These are phyloP conservation scores for Blastomyces percursus DNA, from an alignment of 2,329 filamentous ascomycete genomes.

Conservation along the genomic window DNA sequence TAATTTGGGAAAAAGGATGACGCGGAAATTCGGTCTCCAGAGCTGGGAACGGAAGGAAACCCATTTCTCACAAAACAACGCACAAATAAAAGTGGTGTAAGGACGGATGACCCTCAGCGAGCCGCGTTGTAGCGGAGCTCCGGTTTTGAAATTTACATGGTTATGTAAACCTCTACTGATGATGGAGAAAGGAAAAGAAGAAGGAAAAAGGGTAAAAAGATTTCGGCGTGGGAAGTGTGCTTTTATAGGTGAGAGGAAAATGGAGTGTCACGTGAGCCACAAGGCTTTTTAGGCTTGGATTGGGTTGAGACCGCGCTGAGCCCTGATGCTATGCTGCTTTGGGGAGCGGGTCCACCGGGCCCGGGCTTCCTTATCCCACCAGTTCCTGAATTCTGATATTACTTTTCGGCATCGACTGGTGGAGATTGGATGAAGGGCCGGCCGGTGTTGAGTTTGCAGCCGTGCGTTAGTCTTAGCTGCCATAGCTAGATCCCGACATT, in stretches of 20 bases:
- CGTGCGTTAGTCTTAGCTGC: background rate
- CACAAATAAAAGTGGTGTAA: constrained; percentile 17
- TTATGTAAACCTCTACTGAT: constrained; percentile 44
- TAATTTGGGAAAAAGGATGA: constrained; percentile 35
- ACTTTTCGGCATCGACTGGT: background rate
- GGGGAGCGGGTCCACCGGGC: background rate
- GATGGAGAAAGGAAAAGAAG: constrained; percentile 34
- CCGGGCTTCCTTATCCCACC: no score
- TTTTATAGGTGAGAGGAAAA: constrained; percentile 23
- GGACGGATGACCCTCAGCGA: constrained; percentile 39
- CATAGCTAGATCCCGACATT: background rate
- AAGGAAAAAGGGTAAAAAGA: constrained; percentile 28
- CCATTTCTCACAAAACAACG: constrained; percentile 32
- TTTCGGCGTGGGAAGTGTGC: background rate
- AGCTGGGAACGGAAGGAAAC: constrained; percentile 43
- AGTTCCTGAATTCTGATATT: background rate
- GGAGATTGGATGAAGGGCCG: background rate
- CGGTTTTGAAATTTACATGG: constrained; percentile 38
- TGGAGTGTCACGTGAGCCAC: constrained; percentile 21
- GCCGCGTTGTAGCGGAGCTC: constrained; percentile 37
- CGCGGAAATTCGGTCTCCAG: constrained; percentile 31
- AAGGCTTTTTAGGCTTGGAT: constrained; percentile 3
- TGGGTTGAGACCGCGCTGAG: constrained; percentile 11
- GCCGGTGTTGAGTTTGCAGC: background rate
- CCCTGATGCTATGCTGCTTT: constrained; percentile 12